Evolutionary conservation across 2,329 filamentous ascomycete species (phyloP).

Genomic region (Cytospora chrysosperma): DNA sequence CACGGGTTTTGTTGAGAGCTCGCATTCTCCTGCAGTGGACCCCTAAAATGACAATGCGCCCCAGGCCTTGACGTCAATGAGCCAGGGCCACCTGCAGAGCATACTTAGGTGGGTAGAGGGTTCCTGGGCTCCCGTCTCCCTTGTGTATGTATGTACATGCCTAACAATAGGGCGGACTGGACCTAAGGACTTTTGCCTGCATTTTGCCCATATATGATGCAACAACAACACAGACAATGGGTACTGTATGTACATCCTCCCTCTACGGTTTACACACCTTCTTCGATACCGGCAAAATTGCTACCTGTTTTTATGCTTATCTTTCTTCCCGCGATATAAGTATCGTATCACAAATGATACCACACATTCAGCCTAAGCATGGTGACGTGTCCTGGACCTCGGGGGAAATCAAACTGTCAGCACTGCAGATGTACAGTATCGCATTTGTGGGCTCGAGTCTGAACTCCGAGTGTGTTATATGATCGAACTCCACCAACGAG

Average conservation of each 20-base stretch:
- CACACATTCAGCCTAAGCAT: not conserved
- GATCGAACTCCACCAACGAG: not conserved
- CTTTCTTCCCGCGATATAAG: not conserved
- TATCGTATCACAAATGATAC: not conserved
- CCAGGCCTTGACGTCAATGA: conserved; percentile 7
- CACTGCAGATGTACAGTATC: conserved; percentile 5
- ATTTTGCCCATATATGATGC: no score
- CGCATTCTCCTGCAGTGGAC: not conserved
- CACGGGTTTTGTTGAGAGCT: not conserved
- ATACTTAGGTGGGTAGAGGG: no score
- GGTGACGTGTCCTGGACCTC: not conserved
- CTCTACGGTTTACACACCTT: no score
- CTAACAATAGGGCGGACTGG: no score
- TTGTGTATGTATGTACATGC: no score
- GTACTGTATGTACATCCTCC: no score
- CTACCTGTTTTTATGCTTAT: not conserved
- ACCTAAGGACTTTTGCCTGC: no score
- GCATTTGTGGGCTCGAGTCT: not conserved
- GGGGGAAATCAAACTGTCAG: not conserved
- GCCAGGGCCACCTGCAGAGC: no score
- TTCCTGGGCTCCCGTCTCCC: not conserved
- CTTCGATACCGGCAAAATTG: not conserved
- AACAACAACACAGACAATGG: no score
- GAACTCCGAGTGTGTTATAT: conserved; percentile 4
- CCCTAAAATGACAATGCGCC: not conserved